These are phyloP conservation scores for Effrenium voratum DNA, from an alignment of 73 alveolate species.

Conservation along the genomic window DNA sequence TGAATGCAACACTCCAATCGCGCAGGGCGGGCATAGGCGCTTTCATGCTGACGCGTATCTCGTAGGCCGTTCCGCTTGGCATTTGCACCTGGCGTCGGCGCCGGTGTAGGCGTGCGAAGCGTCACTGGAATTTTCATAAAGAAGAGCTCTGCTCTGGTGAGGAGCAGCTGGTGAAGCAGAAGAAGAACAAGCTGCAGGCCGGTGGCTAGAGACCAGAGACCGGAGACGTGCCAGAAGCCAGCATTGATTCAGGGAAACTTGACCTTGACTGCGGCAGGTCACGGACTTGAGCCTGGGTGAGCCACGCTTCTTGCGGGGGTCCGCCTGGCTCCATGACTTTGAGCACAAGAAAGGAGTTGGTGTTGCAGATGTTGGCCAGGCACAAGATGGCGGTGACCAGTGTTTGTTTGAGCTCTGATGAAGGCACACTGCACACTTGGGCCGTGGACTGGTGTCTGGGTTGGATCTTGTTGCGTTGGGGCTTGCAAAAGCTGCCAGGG, in stretches of 20 bases:
- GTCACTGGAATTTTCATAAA: too few relatives aligned
- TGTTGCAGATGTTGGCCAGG: constrained; percentile 1
- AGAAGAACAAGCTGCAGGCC: constrained; percentile 6
- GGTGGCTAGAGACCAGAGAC: background rate
- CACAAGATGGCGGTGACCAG: constrained; percentile 86
- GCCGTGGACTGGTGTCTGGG: background rate
- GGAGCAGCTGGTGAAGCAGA: constrained; percentile 47
- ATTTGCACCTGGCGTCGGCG: too few relatives aligned
- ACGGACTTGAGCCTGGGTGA: constrained; percentile 54
- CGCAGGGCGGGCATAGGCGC: too few relatives aligned
- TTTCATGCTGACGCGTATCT: too few relatives aligned
- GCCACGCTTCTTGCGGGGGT: constrained; percentile 82
- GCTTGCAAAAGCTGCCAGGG: background rate
- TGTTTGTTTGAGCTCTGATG: constrained; percentile 70
- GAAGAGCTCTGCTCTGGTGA: too few relatives aligned
- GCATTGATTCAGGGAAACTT: background rate
- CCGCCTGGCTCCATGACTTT: constrained; percentile 1
- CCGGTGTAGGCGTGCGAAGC: too few relatives aligned
- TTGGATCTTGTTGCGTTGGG: background rate
- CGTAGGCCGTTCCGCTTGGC: too few relatives aligned
- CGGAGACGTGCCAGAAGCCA: background rate
- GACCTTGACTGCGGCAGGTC: background rate
- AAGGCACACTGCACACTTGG: background rate
- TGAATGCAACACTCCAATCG: too few relatives aligned
- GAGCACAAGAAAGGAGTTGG: background rate